These are phyloP conservation scores for Thielaviopsis punctulata DNA, from an alignment of 2,329 filamentous ascomycete genomes.

Conservation along the genomic window DNA sequence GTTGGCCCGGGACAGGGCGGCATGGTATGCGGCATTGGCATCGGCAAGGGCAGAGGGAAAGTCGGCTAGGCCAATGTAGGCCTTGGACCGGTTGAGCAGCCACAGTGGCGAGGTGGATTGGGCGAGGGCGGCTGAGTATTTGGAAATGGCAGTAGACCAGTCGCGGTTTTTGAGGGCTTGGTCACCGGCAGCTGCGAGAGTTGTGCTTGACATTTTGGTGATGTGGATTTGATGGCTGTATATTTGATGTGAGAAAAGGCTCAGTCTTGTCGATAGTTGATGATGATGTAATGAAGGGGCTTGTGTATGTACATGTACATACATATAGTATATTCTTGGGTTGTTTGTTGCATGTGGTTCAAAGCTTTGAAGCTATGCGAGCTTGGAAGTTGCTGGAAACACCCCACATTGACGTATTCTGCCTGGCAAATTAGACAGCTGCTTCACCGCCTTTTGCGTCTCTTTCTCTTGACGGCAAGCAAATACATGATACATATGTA, in stretches of 20 bases:
- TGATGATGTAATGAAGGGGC: neutral
- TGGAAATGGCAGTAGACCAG: slow-evolving; percentile 48
- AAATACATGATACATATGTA: too few species aligned
- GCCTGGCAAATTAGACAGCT: slow-evolving; percentile 2
- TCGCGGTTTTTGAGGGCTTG: slow-evolving; percentile 44
- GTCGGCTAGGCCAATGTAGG: slow-evolving; percentile 48
- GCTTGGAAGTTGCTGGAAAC: slow-evolving; percentile 5
- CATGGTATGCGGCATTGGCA: slow-evolving; percentile 46
- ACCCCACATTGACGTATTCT: slow-evolving; percentile 3
- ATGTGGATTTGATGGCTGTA: neutral
- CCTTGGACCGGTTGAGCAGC: slow-evolving; percentile 67
- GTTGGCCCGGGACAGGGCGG: slow-evolving; percentile 49
- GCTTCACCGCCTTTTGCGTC: slow-evolving; percentile 4
- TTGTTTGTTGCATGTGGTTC: too few species aligned
- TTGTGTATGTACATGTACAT: neutral
- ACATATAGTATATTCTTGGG: too few species aligned
- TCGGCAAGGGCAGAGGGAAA: slow-evolving; percentile 50
- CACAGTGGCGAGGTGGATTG: slow-evolving; percentile 54
- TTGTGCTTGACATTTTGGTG: slow-evolving; percentile 31
- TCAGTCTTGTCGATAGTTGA: too few species aligned
- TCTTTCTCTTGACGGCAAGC: too few species aligned
- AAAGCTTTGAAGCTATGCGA: neutral
- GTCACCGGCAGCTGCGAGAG: slow-evolving; percentile 43
- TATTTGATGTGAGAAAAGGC: too few species aligned
- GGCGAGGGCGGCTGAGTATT: slow-evolving; percentile 50